Percentiles rank a stretch among this genome's conserved stretches.
Evolutionary conservation across 306 rosid species (phyloP).

Genomic region (Styphnolobium japonicum): DNA sequence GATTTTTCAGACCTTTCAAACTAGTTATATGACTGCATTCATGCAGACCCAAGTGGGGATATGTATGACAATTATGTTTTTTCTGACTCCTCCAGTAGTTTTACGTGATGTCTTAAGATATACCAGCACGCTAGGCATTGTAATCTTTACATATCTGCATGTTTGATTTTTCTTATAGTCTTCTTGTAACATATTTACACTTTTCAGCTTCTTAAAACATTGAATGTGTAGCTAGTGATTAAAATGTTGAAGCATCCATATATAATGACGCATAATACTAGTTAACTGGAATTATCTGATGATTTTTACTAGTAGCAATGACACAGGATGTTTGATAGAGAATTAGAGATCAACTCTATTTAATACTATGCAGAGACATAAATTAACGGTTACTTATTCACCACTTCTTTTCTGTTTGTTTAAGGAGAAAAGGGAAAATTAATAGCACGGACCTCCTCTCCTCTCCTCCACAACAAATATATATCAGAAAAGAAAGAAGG

Average conservation of each 20-base stretch:
- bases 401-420: too few species aligned
- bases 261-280: background rate
- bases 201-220: background rate
- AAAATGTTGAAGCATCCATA: background rate
- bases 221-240: background rate
- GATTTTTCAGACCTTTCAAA: background rate
- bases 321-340: background rate
- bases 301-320: background rate
- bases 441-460: background rate
- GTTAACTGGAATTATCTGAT: background rate
- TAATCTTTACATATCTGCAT: background rate
- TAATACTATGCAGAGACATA: background rate
- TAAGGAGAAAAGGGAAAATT: background rate
- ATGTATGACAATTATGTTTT: background rate
- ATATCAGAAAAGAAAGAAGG: too few species aligned
- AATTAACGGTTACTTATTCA: too few species aligned
- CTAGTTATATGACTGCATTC: background rate
- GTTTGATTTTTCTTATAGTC: background rate
- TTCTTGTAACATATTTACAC: background rate
- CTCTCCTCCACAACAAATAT: background rate
- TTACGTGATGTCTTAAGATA: background rate
- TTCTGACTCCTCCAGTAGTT: background rate
- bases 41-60: background rate
- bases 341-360: background rate
- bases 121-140: background rate